A percentile compares a stretch with the other conserved stretches of the same genome.
These are phyloP conservation scores for Cynara cardunculus DNA, from an alignment of 129 eudicot species.

Conservation along the genomic window DNA sequence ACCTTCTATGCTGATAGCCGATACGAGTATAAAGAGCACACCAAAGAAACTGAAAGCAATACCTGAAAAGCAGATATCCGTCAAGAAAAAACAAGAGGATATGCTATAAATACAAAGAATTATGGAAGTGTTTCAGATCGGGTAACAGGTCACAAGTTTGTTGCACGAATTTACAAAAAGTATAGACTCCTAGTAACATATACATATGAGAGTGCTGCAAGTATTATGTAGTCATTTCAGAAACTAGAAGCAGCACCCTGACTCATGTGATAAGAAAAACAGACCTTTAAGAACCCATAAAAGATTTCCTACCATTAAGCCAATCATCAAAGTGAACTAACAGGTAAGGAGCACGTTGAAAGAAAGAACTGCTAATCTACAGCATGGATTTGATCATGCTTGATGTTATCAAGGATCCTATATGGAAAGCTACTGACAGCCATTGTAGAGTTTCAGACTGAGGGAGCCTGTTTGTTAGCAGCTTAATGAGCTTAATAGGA, in stretches of 20 bases:
- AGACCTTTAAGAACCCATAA: neutral
- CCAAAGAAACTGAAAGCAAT: constrained; percentile 81
- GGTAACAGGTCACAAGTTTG: neutral
- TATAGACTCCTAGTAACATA: neutral
- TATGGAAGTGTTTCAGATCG: neutral
- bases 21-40: constrained; percentile 54
- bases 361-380: neutral
- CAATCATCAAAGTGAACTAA: neutral
- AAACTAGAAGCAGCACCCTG: neutral
- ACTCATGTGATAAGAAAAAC: neutral
- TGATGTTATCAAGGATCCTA: neutral
- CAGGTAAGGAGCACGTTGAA: neutral
- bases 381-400: neutral
- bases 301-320: neutral
- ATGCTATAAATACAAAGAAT: neutral
- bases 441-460: neutral
- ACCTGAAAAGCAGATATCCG: constrained; percentile 43
- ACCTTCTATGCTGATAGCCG: constrained; percentile 51
- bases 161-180: neutral
- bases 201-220: neutral
- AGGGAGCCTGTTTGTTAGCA: too few relatives aligned
- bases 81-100: neutral
- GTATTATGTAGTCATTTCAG: neutral
- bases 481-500: too few relatives aligned
- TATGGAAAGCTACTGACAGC: neutral